Evolutionary conservation across 768 basidiomycete species (phyloP), one percentile per base, ranked within the genome.

Genomic region (Omphalotus guepiniiformis): DNA sequence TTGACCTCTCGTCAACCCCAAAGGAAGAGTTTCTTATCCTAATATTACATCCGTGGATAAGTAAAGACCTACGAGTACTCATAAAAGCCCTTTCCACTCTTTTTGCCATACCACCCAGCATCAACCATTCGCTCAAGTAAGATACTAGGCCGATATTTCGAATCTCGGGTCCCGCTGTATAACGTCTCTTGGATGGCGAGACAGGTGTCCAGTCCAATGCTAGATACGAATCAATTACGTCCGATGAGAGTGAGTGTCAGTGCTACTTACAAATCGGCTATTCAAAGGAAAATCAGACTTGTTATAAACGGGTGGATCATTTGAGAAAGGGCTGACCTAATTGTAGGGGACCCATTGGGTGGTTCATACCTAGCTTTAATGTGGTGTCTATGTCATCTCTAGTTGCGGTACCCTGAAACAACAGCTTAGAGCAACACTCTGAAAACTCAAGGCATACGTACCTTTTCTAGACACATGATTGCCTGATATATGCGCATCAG

Each of bases 121-220:
- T 95, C 91, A 4, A 98, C 95, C 95, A 98, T 97, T 28, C 92
- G 78, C 58, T 93, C 88, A 7, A 98, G 77, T 15, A 98, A 74
- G 21, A 93, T 75, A 51, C 86, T 85, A 0, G 95, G 94, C 5
- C 95, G 83, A 66, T 98, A 97, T 65, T 98, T 98, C 7, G 88
- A 88, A 66, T 98, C 95, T 0, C 88, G 80, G 7, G 92, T 95
- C 48, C 93, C 92, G 42, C 77, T 78, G 54, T 93, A 89, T 4
- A 96, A 75, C 0, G 91, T 93, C 61, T 88, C 81, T 57, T 95
- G 93, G 58, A 96, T 96, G 3, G 89, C 83, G 11, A 96, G 79
- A 63, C 95, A 97, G 8, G 94, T 98, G 61, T 98, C 95, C 21
- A 98, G 82, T n/a, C 94, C 94, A 53, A 97, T 95, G 69, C 93